Evolutionary conservation across 768 basidiomycete species (phyloP), one percentile per base, ranked within the genome.

Genomic region (Lactarius evosmus): DNA sequence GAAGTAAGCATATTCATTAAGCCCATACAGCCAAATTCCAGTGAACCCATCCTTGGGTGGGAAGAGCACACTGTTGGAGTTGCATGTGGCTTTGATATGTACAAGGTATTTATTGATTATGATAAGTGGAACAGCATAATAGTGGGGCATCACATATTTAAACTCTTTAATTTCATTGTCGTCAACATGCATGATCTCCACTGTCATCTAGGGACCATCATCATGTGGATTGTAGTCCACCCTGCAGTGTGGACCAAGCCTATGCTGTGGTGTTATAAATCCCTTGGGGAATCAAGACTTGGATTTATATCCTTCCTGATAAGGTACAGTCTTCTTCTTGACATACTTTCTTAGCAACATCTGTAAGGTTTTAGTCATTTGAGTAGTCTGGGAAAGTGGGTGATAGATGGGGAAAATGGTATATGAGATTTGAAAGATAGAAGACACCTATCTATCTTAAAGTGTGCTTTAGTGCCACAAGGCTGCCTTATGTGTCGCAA

Each of bases 71-170:
- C 65, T 60, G 50, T 64, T 33, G 4, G 56, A 34, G 34, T 2
- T 19, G 46, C 61, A 62, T 25, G 52, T 56, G 17, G 65, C 61
- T 33, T 66, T 61, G 61, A 33, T 30, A 30, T 54, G 63, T 19
- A 57, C 53, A 16, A 66, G 33, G 2, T 41, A 27, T 9, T 66
- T 66, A 36, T 63, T 63, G 38, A 66, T 30, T 29, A 66, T 34
- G 56, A 55, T 56, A 16, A 66, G 57, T n/a, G 65, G 65, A 27
- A 49, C n/a, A 44, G 65, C 65, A 25, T 66, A 66, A 51, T 17
- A 54, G 50, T 53, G 52, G 25, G 65, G 65, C 50, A 66, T 33
- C 6, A 27, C 33, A 38, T 61, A 66, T n/a, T 22, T 9, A 50
- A 41, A 57, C 1, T 40, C 7, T 8, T 63, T 56, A 2, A 27